Evolutionary conservation across 805 yeast genomes (phyloP), one percentile per base, ranked within the genome.

Genomic region (Yamadazyma tumulicola): DNA sequence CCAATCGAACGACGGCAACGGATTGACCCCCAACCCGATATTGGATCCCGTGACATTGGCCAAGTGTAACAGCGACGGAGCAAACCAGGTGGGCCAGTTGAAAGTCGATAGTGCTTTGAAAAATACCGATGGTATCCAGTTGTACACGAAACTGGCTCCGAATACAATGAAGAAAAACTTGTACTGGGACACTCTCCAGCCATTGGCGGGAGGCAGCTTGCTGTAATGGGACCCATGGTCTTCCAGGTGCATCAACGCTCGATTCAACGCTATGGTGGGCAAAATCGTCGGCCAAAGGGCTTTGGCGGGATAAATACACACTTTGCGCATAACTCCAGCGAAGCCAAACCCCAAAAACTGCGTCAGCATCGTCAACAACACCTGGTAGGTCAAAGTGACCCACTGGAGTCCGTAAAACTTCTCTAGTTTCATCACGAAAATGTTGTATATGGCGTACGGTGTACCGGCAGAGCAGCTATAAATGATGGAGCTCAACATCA

Each of bases 311-410:
- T 66, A 65, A 6, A 67, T 57, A 37, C 70, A 67, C 20, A 80
- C 72, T 39, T 74, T 71, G 48, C 82, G 69, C 67, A 79, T 67
- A 14, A 80, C 48, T 32, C 83, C 81, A 5, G 86, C 85, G 51
- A 81, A 70, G 1, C 84, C 80, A 48, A 77, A 74, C 16, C 87
- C 88, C 44, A 81, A 57, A 41, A 74, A 75, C 49, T 79, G 81
- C 2, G 84, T 67, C 2, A 81, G 67, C 4, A 78, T 43, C 1
- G 74, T 57, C 21, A 80, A 60, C 22, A 77, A 45, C 10, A 78
- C 44, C 54, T 77, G 80, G 53, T 69, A 81, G 1, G 77, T 73
- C 53, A 73, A 67, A 11, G 58, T 43, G 21, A 63, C 69, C 73
- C 73, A 67, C 29, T 61, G 55, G 27, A 65, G 50, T 3, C 67